Conservation (phyloP, 1,284 basidiomycete genomes). For the Ustilago lituana region DNA sequence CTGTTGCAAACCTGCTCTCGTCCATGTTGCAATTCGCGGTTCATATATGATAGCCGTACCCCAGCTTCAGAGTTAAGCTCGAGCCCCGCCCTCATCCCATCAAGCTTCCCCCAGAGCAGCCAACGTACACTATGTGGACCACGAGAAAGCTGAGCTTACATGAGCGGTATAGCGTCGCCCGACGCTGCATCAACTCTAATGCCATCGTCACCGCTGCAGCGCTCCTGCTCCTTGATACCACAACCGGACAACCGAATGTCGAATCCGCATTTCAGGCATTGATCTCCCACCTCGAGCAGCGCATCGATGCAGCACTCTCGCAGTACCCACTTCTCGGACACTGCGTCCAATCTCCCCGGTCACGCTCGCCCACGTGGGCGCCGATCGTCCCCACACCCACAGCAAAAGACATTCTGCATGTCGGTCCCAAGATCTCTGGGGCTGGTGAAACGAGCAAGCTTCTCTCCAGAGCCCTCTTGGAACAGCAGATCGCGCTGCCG, state of each 20-base stretch:
- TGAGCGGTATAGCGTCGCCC: conserved; percentile 26
- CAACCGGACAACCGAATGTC: neutral
- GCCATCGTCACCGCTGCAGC: conserved; percentile 22
- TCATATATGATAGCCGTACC: no score
- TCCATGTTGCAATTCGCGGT: no score
- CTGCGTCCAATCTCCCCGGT: conserved; percentile 12
- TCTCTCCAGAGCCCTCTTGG: neutral
- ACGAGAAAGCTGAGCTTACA: conserved; percentile 21
- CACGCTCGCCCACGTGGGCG: conserved; percentile 10
- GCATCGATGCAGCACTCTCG: conserved; percentile 8
- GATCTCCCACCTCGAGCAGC: neutral
- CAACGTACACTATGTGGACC: conserved; percentile 11
- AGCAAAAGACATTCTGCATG: conserved; percentile 10
- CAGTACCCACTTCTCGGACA: conserved; percentile 18
- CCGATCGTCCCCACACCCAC: conserved; percentile 14
- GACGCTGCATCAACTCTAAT: conserved; percentile 16
- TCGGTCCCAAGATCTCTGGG: neutral
- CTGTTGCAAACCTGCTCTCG: no score
- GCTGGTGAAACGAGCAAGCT: neutral
- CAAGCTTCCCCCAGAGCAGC: neutral
- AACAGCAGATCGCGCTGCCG: conserved; percentile 1
- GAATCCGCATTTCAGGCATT: conserved; percentile 5
- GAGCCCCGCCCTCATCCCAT: neutral
- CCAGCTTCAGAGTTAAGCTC: no score
- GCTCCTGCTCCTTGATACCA: conserved; percentile 12